Conservation (phyloP, 768 basidiomycete species). For the Calocera viscosa region DNA sequence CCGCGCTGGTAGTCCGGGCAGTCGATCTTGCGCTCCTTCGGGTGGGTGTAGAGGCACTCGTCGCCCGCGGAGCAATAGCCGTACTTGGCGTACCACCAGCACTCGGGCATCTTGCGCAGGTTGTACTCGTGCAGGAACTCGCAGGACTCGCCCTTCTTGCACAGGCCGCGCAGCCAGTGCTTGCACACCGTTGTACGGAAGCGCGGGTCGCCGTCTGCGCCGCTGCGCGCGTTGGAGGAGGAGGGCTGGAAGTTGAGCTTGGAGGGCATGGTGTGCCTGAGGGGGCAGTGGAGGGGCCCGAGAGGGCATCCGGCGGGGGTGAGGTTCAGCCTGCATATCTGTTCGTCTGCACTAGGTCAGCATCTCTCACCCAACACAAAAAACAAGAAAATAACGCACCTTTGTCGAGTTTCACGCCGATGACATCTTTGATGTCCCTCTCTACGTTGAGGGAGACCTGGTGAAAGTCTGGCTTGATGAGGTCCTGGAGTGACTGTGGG, state of each 20-base stretch:
- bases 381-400: conserved; percentile 38
- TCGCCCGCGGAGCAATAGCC: conserved; percentile 96
- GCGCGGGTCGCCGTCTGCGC: conserved; percentile 50
- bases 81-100: conserved; percentile 97
- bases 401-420: conserved; percentile 83
- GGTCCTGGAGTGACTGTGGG: conserved; percentile 18
- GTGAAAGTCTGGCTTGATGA: conserved; percentile 83
- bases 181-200: conserved; percentile 90
- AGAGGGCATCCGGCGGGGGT: conserved; percentile 79
- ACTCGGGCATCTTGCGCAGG: conserved; percentile 93
- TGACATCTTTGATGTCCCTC: conserved; percentile 62
- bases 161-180: conserved; percentile 94
- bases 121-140: conserved; percentile 99
- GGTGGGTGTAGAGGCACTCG: conserved; percentile 93
- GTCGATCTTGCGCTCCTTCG: conserved; percentile 78
- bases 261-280: conserved; percentile 84
- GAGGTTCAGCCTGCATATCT: conserved; percentile 80
- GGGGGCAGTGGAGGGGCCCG: conserved; percentile 79
- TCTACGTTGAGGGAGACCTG: conserved; percentile 84
- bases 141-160: conserved; percentile 95
- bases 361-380: conserved; percentile 10
- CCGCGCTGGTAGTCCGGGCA: conserved; percentile 94
- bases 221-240: conserved; percentile 52
- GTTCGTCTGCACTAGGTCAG: conserved; percentile 49
- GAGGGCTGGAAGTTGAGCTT: conserved; percentile 81